Evolutionary conservation across 768 basidiomycete genomes (phyloP).

Genomic region (Calocybe indica): DNA sequence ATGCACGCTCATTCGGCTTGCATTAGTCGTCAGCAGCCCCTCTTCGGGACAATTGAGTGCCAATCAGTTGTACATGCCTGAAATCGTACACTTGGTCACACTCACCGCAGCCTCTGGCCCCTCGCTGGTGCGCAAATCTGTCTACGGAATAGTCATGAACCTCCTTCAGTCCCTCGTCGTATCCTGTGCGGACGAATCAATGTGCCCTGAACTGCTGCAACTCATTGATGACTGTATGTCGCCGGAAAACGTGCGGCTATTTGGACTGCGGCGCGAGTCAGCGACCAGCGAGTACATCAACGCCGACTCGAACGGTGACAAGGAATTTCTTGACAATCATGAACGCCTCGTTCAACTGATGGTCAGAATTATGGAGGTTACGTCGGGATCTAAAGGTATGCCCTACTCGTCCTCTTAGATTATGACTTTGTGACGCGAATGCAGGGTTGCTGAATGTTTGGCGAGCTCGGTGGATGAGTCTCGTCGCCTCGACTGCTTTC

Average conservation of each 20-base stretch:
- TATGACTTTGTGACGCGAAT: neutral
- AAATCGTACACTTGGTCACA: constrained; percentile 74
- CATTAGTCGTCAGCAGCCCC: constrained; percentile 58
- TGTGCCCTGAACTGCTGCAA: constrained; percentile 51
- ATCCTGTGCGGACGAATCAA: constrained; percentile 52
- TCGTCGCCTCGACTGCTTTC: constrained; percentile 85
- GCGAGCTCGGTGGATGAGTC: constrained; percentile 90
- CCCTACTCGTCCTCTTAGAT: neutral
- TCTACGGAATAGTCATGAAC: constrained; percentile 80
- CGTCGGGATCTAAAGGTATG: constrained; percentile 67
- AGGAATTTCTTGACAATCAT: constrained; percentile 54
- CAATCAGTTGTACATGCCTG: constrained; percentile 77
- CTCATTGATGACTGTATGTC: constrained; percentile 58
- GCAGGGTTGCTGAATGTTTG: constrained; percentile 79
- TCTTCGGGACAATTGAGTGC: constrained; percentile 56
- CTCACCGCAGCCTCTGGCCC: constrained; percentile 76
- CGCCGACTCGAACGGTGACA: constrained; percentile 49
- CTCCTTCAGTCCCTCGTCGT: constrained; percentile 72
- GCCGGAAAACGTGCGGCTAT: constrained; percentile 55
- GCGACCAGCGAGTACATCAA: constrained; percentile 64
- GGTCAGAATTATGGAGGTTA: constrained; percentile 53
- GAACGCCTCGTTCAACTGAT: constrained; percentile 64
- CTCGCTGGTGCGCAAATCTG: constrained; percentile 66
- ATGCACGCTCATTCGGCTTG: constrained; percentile 72
- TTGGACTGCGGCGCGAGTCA: constrained; percentile 64